These are phyloP conservation scores for Apiospora phragmitis DNA, from an alignment of 2,329 filamentous ascomycete species.

Conservation along the genomic window DNA sequence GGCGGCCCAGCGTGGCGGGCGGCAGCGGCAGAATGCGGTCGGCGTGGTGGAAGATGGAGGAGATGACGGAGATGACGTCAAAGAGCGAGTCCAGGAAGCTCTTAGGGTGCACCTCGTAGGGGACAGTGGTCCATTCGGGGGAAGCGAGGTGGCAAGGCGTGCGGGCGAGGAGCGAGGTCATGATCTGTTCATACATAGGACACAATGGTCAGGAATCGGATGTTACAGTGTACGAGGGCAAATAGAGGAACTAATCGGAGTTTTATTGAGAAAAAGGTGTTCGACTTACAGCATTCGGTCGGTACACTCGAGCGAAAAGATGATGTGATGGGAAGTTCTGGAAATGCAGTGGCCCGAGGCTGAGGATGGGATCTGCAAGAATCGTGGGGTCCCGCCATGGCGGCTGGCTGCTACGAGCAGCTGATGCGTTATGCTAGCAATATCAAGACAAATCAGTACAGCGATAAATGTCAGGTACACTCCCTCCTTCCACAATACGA, in stretches of 20 bases:
- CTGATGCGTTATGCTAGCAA: slow-evolving; percentile 45
- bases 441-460: background rate
- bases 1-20: slow-evolving; percentile 30
- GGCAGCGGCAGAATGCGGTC: slow-evolving; percentile 41
- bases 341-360: slow-evolving; percentile 47
- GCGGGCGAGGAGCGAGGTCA: slow-evolving; percentile 49
- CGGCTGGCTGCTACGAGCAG: slow-evolving; percentile 32
- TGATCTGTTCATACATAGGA: slow-evolving; percentile 36
- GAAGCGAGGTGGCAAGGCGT: slow-evolving; percentile 51
- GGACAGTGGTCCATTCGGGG: slow-evolving; percentile 51
- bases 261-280: no score
- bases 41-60: slow-evolving; percentile 45
- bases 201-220: background rate
- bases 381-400: slow-evolving; percentile 39
- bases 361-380: slow-evolving; percentile 38
- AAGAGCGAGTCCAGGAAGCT: slow-evolving; percentile 52
- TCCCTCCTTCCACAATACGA: background rate
- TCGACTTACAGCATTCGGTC: slow-evolving; percentile 51
- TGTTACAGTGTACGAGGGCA: no score
- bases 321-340: slow-evolving; percentile 56
- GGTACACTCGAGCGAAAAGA: slow-evolving; percentile 57
- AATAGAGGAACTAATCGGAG: no score
- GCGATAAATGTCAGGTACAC: background rate
- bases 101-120: slow-evolving; percentile 54
- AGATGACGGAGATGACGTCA: slow-evolving; percentile 49